Evolutionary conservation across 495 filamentous ascomycete species (phyloP), one percentile per base, ranked within the genome.

Genomic region (Penicillium verhagenii): DNA sequence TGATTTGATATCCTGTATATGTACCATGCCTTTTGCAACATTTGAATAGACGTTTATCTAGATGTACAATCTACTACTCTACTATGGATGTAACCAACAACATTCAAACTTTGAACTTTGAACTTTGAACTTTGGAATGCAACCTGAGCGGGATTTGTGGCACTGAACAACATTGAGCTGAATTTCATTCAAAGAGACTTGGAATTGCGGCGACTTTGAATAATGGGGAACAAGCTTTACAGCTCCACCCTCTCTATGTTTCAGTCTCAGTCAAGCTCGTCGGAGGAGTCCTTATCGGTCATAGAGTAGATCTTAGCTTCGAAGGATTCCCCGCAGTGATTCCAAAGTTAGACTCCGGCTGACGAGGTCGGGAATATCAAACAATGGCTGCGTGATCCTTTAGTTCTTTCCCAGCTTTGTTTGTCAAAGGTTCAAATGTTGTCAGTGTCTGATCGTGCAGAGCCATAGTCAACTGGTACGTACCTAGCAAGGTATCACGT

Each of bases 11-110:
- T 24, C 13, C 29, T 64, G 57, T 64, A 63, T 50, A 60, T 61
- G 53, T 60, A 67, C 50, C 42, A 42, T 56, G 37, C 53, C 53
- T 42, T n/a, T n/a, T n/a, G n/a, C n/a, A n/a, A n/a, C n/a, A n/a
- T n/a, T 47, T 40, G 24, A 52, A 53, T 64, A 67, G 53, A 64
- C 23, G 11, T 47, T 39, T 43, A 33, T 43, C 29, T 54, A 52
- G 50, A 55, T 56, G 60, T 61, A 64, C 53, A 60, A 66, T 58
- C 39, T 54, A 63, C 38, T 54, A 62, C 54, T 61, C 52, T 58
- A 24, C 42, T 61, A 54, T 58, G 58, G 16, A 45, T 23, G 6
- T 31, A 7, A 40, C 37, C 6, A 7, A 16, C 37, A 40, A 8
- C 10, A 40, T 19, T 16, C 16, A n/a, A 47, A 18, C 11, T 25